These are phyloP conservation scores for Rhododendron kiyosumense DNA, from an alignment of 148 eudicot genomes.

Conservation along the genomic window DNA sequence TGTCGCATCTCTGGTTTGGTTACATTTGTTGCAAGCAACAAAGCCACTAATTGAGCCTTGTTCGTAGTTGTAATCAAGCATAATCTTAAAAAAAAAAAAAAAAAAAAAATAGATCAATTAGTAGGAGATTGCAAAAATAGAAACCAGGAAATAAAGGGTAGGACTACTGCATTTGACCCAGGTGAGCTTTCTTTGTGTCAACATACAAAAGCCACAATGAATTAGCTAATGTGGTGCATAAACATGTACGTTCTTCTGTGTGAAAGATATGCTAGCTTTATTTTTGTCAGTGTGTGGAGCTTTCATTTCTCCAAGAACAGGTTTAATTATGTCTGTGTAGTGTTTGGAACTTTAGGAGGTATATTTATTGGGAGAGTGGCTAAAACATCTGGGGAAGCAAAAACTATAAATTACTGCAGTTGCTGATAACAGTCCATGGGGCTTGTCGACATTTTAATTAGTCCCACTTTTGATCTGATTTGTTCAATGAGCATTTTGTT, in stretches of 20 bases:
- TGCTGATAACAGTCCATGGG: background rate
- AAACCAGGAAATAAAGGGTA: background rate
- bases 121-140: background rate
- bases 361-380: background rate
- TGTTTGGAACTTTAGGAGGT: background rate
- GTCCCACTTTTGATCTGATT: background rate
- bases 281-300: background rate
- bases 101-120: background rate
- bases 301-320: background rate
- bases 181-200: background rate
- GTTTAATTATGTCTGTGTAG: background rate
- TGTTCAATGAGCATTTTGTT: background rate
- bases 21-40: background rate
- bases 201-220: background rate
- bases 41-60: background rate
- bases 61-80: background rate
- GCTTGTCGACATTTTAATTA: background rate
- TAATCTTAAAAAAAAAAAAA: background rate
- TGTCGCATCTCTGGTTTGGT: background rate
- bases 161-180: background rate
- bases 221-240: background rate
- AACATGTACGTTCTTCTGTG: background rate
- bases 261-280: background rate
- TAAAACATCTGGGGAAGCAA: background rate
- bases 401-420: background rate